Conservation (phyloP, 306 rosid genomes). For the Oemleria cerasiformis region DNA sequence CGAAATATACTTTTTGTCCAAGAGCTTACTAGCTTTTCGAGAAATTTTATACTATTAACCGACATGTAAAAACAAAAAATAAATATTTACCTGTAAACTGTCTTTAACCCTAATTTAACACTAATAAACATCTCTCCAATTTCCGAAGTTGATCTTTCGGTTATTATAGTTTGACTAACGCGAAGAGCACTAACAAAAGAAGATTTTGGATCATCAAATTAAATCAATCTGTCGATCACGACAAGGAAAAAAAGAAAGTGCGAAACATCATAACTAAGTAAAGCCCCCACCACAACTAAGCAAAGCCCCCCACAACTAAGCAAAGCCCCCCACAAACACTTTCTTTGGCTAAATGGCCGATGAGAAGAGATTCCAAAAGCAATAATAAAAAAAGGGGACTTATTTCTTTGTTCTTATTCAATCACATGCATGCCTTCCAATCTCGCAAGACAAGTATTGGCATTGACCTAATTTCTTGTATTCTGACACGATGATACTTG, state of each 20-base stretch:
- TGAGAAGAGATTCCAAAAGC: conserved; percentile 14
- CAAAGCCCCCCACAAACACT: neutral
- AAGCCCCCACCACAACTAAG: neutral
- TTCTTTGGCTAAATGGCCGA: conserved; percentile 5
- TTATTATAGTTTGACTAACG: neutral
- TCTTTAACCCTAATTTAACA: no score
- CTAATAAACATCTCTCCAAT: no score
- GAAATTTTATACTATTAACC: neutral
- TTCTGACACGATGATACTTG: neutral
- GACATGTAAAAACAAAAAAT: neutral
- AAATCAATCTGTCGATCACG: neutral
- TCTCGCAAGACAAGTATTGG: neutral
- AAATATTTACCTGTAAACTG: neutral
- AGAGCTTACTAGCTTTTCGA: neutral
- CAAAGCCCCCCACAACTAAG: no score
- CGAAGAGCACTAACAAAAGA: neutral
- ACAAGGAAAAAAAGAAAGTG: neutral
- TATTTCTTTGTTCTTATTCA: conserved; percentile 21
- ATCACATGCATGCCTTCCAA: conserved; percentile 20
- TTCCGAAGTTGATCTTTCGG: no score
- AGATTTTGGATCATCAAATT: neutral
- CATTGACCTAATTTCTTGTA: neutral
- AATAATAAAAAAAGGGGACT: neutral
- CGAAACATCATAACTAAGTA: neutral
- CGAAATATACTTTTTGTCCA: neutral